phyloP scores from a whole-genome alignment of 495 filamentous ascomycete genomes.

The Jackrogersella multiformis region DNA sequence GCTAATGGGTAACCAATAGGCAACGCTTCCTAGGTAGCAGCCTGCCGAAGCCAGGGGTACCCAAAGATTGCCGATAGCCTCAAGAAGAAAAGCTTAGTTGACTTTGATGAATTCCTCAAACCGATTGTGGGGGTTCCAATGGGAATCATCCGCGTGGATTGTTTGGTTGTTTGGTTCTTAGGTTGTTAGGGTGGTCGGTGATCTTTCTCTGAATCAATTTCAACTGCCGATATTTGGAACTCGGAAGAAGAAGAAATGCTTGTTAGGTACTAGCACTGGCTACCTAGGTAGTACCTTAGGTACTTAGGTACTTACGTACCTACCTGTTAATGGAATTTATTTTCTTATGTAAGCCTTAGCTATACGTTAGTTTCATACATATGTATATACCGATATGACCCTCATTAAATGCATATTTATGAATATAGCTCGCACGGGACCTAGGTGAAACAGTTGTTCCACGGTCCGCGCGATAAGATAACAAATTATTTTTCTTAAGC shows the following conservation, averaged over 20 bases:
- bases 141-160: background rate
- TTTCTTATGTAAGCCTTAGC: background rate
- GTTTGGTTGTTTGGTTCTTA: no score
- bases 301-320: no score
- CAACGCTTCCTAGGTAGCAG: no score
- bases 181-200: no score
- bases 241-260: background rate
- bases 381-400: no score
- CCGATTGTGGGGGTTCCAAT: slow-evolving; percentile 4
- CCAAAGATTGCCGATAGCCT: slow-evolving; percentile 8
- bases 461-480: slow-evolving; percentile 36
- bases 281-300: no score
- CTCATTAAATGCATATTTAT: background rate
- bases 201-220: slow-evolving; percentile 11
- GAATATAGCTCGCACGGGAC: no score
- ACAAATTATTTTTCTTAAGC: slow-evolving; percentile 35
- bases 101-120: slow-evolving; percentile 4
- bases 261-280: no score
- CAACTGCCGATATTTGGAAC: slow-evolving; percentile 25
- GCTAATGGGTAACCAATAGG: no score
- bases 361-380: background rate
- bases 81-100: slow-evolving; percentile 28
- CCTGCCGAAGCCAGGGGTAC: slow-evolving; percentile 28
- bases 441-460: slow-evolving; percentile 30
- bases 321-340: background rate